Conservation (phyloP, 129 eudicot genomes). For the Tagetes patula region DNA sequence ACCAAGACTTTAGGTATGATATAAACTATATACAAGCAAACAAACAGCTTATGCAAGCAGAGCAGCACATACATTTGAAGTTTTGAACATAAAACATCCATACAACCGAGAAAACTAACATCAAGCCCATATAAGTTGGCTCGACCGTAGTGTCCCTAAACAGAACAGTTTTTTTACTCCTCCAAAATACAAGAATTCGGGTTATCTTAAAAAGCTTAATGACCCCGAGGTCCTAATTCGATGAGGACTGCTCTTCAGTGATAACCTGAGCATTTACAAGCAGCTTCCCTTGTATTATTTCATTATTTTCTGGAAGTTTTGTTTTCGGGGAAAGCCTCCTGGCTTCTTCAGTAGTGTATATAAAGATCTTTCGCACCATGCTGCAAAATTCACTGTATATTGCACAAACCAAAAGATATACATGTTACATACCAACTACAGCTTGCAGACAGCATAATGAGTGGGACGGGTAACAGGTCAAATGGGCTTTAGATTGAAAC, state of each 20-base stretch:
- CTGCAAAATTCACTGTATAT: slow-evolving; percentile 77
- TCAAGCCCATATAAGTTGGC: slow-evolving; percentile 16
- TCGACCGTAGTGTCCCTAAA: slow-evolving; percentile 22
- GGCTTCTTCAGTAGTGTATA: slow-evolving; percentile 86
- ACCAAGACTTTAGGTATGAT: too few species aligned
- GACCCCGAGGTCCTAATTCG: slow-evolving; percentile 50
- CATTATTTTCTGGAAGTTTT: slow-evolving; percentile 53
- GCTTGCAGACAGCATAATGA: background rate
- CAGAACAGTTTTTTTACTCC: background rate
- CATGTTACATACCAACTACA: background rate
- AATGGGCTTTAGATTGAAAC: background rate
- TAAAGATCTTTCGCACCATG: slow-evolving; percentile 86
- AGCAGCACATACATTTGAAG: slow-evolving; percentile 14
- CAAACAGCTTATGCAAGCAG: background rate
- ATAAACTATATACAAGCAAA: too few species aligned
- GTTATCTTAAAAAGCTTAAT: slow-evolving; percentile 28
- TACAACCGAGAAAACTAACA: slow-evolving; percentile 14
- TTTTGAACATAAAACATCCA: slow-evolving; percentile 19
- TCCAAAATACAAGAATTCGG: background rate
- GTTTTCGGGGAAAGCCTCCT: slow-evolving; percentile 81
- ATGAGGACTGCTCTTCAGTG: slow-evolving; percentile 82
- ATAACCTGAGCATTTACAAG: slow-evolving; percentile 44
- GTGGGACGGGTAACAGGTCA: background rate
- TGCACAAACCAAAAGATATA: slow-evolving; percentile 32
- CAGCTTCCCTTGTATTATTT: slow-evolving; percentile 48